Evolutionary conservation across 805 yeast genomes (phyloP), one percentile per base, ranked within the genome.

Genomic region (Yamadazyma endophytica): DNA sequence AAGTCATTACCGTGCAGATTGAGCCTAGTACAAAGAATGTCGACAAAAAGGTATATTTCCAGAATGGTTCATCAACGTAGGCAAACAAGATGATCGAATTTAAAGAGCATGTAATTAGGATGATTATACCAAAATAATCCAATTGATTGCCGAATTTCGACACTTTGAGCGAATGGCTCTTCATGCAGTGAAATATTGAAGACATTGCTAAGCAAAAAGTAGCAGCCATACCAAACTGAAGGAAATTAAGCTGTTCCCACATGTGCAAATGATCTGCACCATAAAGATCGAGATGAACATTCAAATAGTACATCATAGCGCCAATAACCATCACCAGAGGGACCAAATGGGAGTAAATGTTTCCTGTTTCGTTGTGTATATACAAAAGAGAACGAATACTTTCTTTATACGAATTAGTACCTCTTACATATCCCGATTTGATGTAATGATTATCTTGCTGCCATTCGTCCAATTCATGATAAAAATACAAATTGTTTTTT

Each of bases 91-190:
- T 50, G 5, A 65, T 47, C 11, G 68, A 61, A 6, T 75, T 61
- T 56, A 77, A 68, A 1, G 87, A 79, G 36, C 82, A 69, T 3
- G 84, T 71, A 32, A 82, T 81, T 37, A 82, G 61, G 9, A 79
- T 59, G 18, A 82, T 78, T 33, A 83, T 83, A 1, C 92, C 92
- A 43, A 83, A 64, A 49, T 83, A 83, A 53, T 83, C 92, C 28
- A 82, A 66, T 47, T 75, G 80, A 53, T 82, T 81, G 38, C 88
- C 84, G 22, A 74, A 52, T 32, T 57, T 63, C 21, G 75, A 56
- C 2, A 79, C 74, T 9, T 52, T 40, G 25, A 61, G 68, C 4
- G 88, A 79, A 50, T 83, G 90, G 42, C 79, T 72, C 45, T 80
- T 82, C 36, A 81, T 44, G 38, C 77, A 66, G 47, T 83, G 92